Conservation (phyloP, 257 asterid genomes). For the Avicennia marina region DNA sequence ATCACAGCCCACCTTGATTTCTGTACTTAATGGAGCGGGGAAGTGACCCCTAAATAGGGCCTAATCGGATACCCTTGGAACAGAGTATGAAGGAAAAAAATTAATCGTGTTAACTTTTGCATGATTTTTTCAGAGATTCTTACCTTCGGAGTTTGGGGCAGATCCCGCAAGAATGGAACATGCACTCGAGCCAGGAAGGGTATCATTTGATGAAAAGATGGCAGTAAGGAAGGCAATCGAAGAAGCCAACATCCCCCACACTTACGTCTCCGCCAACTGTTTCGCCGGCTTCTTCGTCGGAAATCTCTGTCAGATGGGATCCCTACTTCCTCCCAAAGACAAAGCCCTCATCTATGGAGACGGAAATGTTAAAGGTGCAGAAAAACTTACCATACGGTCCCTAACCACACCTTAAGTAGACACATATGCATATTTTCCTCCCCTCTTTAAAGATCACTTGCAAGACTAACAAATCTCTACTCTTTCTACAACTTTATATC, state of each 20-base stretch:
- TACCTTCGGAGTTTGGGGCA: conserved; percentile 82
- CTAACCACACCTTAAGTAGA: too few species aligned
- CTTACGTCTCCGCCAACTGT: conserved; percentile 75
- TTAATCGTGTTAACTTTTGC: neutral
- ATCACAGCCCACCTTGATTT: too few species aligned
- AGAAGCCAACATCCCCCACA: conserved; percentile 65
- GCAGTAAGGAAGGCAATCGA: conserved; percentile 57
- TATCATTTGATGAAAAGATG: conserved; percentile 88
- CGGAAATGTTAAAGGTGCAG: conserved; percentile 61
- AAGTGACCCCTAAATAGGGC: too few species aligned
- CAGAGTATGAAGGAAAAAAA: too few species aligned
- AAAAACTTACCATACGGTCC: too few species aligned
- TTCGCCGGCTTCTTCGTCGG: conserved; percentile 75
- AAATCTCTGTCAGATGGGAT: conserved; percentile 59
- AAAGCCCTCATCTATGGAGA: conserved; percentile 48
- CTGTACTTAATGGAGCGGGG: too few species aligned
- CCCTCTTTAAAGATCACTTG: too few species aligned
- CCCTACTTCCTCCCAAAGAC: conserved; percentile 68
- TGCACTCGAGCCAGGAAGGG: conserved; percentile 79
- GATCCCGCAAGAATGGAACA: conserved; percentile 70
- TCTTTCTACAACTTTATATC: too few species aligned
- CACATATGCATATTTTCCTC: too few species aligned
- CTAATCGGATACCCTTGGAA: too few species aligned
- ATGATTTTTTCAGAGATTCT: conserved; percentile 46
- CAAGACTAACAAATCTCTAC: too few species aligned